Evolutionary conservation across 2,329 filamentous ascomycete genomes (phyloP), one percentile per base, ranked within the genome.

Genomic region (Fusarium setosum): DNA sequence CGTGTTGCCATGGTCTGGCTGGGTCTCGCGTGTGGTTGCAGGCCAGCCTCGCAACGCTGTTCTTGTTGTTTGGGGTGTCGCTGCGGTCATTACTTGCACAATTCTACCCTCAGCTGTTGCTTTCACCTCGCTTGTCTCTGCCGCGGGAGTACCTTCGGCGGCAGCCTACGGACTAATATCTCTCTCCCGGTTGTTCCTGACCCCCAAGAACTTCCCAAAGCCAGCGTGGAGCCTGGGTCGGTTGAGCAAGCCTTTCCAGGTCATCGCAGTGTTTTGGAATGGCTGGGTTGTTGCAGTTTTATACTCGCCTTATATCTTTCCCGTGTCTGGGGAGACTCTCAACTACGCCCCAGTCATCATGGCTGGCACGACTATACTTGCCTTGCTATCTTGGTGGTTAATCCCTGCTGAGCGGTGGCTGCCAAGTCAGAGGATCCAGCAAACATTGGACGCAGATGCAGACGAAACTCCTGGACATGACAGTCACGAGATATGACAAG

Each of bases 41-140:
- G 87, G 86, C 50, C 86, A 88, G 62, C 87, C 87, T 1, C 81
- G 82, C 13, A 88, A 89, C 67, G 86, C 87, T 6, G 83, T 89
- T 40, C 81, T 86, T 17, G 84, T 88, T 10, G 85, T 88, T 64
- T 86, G 85, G 80, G 79, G 65, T 3, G 83, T 87, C 10, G 80
- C 84, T 1, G 77, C 86, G 3, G 65, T 87, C 18, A 76, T 88
- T 32, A 85, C 85, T 15, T 89, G 86, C 78, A 88, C 84, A 1
- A 86, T 88, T 48, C 76, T 89, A 2, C 83, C 86, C 0, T 88
- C 85, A 0, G 73, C 76, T 9, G 82, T 84, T 6, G 83, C 83
- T 6, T 86, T 86, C 69, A 85, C 83, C 0, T 85, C 83, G 1
- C 79, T 85, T 10, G 83, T 85, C 42, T 85, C 83, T 0, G 83